A percentile compares a stretch with the other conserved stretches of the same genome.
Evolutionary conservation across 2,329 filamentous ascomycete species (phyloP).

Genomic region (Pezicula rhizophila): DNA sequence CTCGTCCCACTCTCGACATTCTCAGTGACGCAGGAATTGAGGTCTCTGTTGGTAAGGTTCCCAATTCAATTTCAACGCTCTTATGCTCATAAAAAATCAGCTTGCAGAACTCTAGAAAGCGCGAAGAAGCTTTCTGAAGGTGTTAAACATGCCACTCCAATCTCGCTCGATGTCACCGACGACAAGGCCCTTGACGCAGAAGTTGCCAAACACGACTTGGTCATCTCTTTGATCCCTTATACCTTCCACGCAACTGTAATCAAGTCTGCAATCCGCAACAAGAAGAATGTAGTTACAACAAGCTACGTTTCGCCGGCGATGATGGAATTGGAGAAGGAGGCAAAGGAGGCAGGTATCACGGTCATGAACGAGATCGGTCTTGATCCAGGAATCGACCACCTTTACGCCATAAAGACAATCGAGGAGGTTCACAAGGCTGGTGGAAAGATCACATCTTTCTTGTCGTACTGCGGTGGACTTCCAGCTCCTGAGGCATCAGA

Average conservation of each 20-base stretch:
- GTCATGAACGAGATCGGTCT: constrained; percentile 96
- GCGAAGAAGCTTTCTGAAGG: constrained; percentile 70
- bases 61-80: background rate
- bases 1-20: constrained; percentile 52
- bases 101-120: constrained; percentile 73
- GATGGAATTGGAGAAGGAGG: constrained; percentile 76
- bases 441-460: constrained; percentile 78
- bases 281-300: constrained; percentile 96
- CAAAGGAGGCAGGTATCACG: constrained; percentile 87
- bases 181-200: constrained; percentile 71
- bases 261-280: constrained; percentile 85
- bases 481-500: constrained; percentile 67
- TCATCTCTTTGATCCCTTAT: constrained; percentile 84
- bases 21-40: constrained; percentile 49
- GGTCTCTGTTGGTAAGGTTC: constrained; percentile 46
- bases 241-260: constrained; percentile 84
- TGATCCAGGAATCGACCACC: constrained; percentile 64
- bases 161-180: constrained; percentile 80
- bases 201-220: constrained; percentile 72
- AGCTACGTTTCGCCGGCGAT: constrained; percentile 90
- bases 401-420: constrained; percentile 83
- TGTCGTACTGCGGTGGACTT: constrained; percentile 79
- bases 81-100: constrained; percentile 34
- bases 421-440: constrained; percentile 79
- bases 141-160: constrained; percentile 66